Evolutionary conservation across 2,329 filamentous ascomycete genomes (phyloP).

Genomic region (Colletotrichum gigasporum): DNA sequence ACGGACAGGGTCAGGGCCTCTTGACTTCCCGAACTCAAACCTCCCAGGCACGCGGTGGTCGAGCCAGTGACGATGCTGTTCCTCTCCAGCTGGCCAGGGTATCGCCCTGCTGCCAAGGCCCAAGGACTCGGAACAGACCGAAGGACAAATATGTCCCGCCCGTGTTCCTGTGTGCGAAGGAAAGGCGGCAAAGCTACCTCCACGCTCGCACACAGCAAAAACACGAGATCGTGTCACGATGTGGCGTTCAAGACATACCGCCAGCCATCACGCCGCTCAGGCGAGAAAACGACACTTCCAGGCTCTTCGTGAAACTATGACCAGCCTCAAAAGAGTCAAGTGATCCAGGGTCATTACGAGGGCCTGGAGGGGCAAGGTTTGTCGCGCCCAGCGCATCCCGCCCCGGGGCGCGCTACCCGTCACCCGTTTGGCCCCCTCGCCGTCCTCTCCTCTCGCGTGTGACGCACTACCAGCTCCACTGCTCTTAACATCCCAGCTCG

Average conservation of each 20-base stretch:
- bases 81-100: not conserved
- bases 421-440: not conserved
- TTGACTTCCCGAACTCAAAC: not conserved
- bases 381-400: not conserved
- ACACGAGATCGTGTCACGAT: not conserved
- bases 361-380: not conserved
- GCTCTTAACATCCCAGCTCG: constrained; percentile 3
- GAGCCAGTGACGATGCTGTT: constrained; percentile 5
- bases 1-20: not conserved
- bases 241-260: not conserved
- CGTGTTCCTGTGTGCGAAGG: not conserved
- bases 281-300: constrained; percentile 6
- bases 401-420: constrained; percentile 19
- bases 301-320: constrained; percentile 13
- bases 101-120: not conserved
- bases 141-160: not conserved
- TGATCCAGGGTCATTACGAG: not conserved
- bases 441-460: constrained; percentile 2
- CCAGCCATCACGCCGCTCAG: not conserved
- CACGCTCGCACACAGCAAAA: not conserved
- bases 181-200: not conserved
- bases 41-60: not conserved
- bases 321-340: not conserved
- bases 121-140: constrained; percentile 3
- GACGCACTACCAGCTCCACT: constrained; percentile 28